Evolutionary conservation across 192 early-diverging fungal genomes (phyloP), one percentile per base, ranked within the genome.

Genomic region (Lobosporangium transversale): DNA sequence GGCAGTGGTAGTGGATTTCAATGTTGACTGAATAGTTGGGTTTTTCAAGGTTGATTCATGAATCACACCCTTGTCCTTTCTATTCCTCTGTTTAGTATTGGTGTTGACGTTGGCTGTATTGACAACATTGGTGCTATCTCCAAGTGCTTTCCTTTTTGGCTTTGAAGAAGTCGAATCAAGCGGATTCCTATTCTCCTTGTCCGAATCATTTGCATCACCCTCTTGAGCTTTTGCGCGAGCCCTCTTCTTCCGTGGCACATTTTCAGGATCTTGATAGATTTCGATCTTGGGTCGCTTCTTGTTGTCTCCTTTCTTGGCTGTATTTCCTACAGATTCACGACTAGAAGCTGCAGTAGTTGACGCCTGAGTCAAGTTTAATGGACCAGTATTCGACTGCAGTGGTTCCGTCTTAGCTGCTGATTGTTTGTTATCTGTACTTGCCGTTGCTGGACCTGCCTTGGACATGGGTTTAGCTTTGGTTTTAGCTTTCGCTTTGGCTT

Each of bases 131-230:
- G 66, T 68, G 47, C 24, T 58, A 12, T 68, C 56, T n/a, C 56
- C 48, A 1, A 68, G 56, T 3, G 55, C 66, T n/a, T 21, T 50
- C n/a, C 29, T 45, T 14, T 7, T 37, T 1, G 24, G 32, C 18
- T 40, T 50, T 6, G 56, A 14, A n/a, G 56, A n/a, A 3, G 26
- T 2, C 4, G 18, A 10, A 18, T 20, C 66, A 3, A 43, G 24
- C 5, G 66, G 66, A 44, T 68, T 37, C 11, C 42, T 48, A 49
- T 68, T 68, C 15, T 68, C 66, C 49, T 68, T 68, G 47, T 58
- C 66, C 6, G 66, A 52, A 36, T 68, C 66, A 0, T 32, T 48
- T 12, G 15, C 56, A 18, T 58, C 14, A 9, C 20, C 49, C 10
- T 18, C 43, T 8, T 6, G 5, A 27, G 37, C 51, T 24, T 45